A percentile compares a stretch with the other conserved stretches of the same genome.
phyloP scores from a whole-genome alignment of 1,139 yeast species.

The Scheffersomyces lignicola region DNA sequence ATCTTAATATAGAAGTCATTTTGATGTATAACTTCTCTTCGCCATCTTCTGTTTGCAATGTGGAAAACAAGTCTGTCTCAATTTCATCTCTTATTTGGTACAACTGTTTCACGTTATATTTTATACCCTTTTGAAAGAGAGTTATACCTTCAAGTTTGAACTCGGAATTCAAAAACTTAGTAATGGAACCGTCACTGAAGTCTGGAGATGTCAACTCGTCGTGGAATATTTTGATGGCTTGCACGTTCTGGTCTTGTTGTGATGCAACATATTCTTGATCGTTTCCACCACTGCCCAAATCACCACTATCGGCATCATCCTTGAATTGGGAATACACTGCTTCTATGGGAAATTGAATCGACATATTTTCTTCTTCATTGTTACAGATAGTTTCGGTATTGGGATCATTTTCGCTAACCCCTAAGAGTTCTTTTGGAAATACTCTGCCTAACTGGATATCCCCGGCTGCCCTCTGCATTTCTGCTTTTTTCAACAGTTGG shows the following conservation, averaged over 20 bases:
- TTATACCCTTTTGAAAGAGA: slow-evolving; percentile 3
- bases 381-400: no score
- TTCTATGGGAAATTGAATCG: no score
- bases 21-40: slow-evolving; percentile 7
- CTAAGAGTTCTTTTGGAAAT: no score
- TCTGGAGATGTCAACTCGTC: slow-evolving; percentile 11
- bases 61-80: background rate
- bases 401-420: no score
- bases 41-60: slow-evolving; percentile 7
- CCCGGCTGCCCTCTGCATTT: slow-evolving; percentile 6
- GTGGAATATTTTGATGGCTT: slow-evolving; percentile 1
- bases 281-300: no score
- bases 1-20: background rate
- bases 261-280: no score
- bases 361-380: no score
- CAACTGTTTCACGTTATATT: slow-evolving; percentile 15
- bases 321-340: no score
- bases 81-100: slow-evolving; percentile 11
- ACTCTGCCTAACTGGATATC: slow-evolving; percentile 3
- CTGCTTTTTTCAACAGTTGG: slow-evolving; percentile 6
- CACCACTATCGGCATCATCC: no score
- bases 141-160: slow-evolving; percentile 3
- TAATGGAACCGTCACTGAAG: slow-evolving; percentile 16
- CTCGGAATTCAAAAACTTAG: slow-evolving; percentile 12
- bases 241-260: no score